Base-by-base conservation (phyloP, 2,329 filamentous ascomycete genomes). In the Basipetospora chlamydospora region DNA sequence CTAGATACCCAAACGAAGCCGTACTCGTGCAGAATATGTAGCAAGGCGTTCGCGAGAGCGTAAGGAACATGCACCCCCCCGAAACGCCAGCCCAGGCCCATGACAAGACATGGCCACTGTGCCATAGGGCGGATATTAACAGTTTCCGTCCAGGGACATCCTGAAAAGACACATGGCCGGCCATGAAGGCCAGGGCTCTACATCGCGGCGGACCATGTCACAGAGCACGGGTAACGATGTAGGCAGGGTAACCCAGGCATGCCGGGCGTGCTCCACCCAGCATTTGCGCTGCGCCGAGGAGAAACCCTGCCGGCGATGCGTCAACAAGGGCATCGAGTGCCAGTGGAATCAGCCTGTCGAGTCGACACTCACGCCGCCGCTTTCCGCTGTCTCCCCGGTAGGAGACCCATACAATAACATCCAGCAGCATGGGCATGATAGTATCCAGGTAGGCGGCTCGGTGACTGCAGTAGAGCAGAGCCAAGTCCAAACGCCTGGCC, bases 251-350 rank as follows among this genome's bases (percentile, higher is more conserved):
- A 64, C 60, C 7, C 65, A 69, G 42, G 67, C 67, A 11, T 72
- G 67, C 42, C 59, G 60, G 18, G 52, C 63, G 6, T 72, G 67
- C 42, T 66, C 67, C 3, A 49, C 58, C n/a, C 66, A 67, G 8
- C 57, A 67, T 15, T 64, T 72, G 30, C 70, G 70, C 43, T 72
- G 67, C 41, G 64, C 69, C 41, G 67, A 72, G 39, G 47, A 55
- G 13, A 71, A 72, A 49, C 67, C 67, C 20, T 72, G 67, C 46
- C 59, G 60, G n/a, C 60, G 67, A 20, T 71, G 67, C 43, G 54
- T 60, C 33, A 61, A 55, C 38, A 60, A 65, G 17, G 61, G 62
- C 28, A 42, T 70, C 35, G 49, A 46, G 10, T 72, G 67, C 49
- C 59, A 61, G 35, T 52, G 49, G 49, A 41, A 39, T 26, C 35